Evolutionary conservation across 331 rosid genomes (phyloP).

Genomic region (Phaseolus coccineus): DNA sequence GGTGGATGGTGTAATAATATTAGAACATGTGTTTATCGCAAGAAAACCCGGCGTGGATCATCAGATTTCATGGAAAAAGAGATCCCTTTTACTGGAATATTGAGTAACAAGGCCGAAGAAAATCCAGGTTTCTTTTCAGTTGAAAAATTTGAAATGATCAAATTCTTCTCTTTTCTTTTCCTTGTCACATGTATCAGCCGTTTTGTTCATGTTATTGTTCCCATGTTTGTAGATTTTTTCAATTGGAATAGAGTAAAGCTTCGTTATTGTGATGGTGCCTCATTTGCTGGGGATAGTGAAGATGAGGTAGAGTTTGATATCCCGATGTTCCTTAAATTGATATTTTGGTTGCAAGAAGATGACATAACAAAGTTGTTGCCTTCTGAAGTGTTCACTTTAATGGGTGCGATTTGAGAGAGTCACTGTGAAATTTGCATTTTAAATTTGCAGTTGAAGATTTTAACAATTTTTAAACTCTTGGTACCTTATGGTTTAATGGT

Average conservation of each 20-base stretch:
- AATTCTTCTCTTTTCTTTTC: conserved; percentile 15
- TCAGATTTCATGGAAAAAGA: conserved; percentile 85
- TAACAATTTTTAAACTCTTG: background rate
- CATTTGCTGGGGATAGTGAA: conserved; percentile 85
- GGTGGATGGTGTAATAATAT: conserved; percentile 95
- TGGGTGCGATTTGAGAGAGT: background rate
- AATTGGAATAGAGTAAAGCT: conserved; percentile 95
- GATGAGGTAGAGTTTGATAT: conserved; percentile 59
- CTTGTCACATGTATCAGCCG: background rate
- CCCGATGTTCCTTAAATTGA: conserved; percentile 12
- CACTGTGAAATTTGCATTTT: background rate
- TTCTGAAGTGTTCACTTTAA: background rate
- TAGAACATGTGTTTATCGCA: conserved; percentile 85
- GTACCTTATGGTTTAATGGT: background rate
- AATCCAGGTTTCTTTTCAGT: conserved; percentile 75
- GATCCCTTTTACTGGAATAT: conserved; percentile 77
- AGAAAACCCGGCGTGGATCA: conserved; percentile 80
- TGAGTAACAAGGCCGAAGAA: conserved; percentile 73
- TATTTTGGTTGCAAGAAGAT: background rate
- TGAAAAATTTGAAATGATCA: conserved; percentile 2
- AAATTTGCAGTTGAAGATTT: background rate
- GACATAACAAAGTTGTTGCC: conserved; percentile 1
- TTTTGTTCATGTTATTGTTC: conserved; percentile 36
- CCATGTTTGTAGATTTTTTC: conserved; percentile 72
- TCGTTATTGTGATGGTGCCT: conserved; percentile 99